Evolutionary conservation across 1,284 basidiomycete genomes (phyloP).

Genomic region (Dichomitus squalens): DNA sequence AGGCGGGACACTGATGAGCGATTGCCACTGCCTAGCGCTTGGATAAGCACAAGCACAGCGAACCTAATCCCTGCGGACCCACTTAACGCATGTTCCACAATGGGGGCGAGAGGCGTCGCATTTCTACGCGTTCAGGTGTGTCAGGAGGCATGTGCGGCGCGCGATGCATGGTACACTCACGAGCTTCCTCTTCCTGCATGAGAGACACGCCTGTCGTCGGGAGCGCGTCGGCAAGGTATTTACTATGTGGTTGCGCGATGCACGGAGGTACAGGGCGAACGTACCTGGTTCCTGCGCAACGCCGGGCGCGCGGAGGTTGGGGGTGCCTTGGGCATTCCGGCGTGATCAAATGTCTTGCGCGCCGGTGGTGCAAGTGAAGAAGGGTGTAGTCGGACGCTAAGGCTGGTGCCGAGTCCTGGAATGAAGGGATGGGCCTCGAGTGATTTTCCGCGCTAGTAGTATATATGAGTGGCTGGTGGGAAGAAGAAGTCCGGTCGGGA

Average conservation of each 20-base stretch:
- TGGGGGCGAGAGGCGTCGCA: slow-evolving; percentile 82
- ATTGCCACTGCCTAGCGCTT: slow-evolving; percentile 66
- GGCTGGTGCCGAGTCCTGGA: neutral
- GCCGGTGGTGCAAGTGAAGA: neutral
- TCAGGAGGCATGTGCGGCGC: slow-evolving; percentile 8
- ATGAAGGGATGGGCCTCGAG: slow-evolving; percentile 9
- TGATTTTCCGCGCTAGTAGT: slow-evolving; percentile 13
- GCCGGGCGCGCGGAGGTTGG: slow-evolving; percentile 53
- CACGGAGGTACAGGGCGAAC: slow-evolving; percentile 3
- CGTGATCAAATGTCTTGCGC: neutral
- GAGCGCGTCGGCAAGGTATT: neutral
- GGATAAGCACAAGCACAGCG: slow-evolving; percentile 9
- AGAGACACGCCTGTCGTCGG: slow-evolving; percentile 68
- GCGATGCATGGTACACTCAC: slow-evolving; percentile 43
- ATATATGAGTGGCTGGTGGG: slow-evolving; percentile 23
- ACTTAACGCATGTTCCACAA: slow-evolving; percentile 82
- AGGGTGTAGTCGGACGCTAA: neutral
- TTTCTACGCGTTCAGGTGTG: slow-evolving; percentile 52
- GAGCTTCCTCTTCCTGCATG: slow-evolving; percentile 80
- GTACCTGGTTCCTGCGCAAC: slow-evolving; percentile 77
- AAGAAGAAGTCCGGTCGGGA: slow-evolving; percentile 21
- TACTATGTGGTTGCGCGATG: slow-evolving; percentile 6
- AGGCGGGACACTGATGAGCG: slow-evolving; percentile 76
- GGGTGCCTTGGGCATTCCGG: slow-evolving; percentile 66
- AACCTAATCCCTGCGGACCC: slow-evolving; percentile 31